Base-by-base conservation (phyloP, 768 basidiomycete genomes). In the Rubroboletus satanas region DNA sequence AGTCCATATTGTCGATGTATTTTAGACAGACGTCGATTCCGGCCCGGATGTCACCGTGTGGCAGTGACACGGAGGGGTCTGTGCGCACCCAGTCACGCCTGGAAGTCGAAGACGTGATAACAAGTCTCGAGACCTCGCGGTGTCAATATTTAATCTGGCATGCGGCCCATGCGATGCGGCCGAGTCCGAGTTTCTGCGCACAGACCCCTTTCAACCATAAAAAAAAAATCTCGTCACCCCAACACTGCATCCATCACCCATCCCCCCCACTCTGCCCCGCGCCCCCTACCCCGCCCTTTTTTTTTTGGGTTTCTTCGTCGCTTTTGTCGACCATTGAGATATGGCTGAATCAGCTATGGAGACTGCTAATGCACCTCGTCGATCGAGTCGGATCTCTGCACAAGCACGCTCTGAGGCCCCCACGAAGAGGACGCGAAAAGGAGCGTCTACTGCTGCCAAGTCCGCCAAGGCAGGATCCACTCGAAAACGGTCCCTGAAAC, bases 351-450 rank as follows among this genome's bases (percentile, higher is more conserved):
- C 15, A 7, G 36, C 35, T 1, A 15, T 26, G 6, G 64, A 65
- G 4, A n/a, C 18, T 15, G 74, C 78, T 32, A 18, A 45, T 4
- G n/a, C 58, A 14, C 78, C 80, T 9, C 74, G 84, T 56, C 75
- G 85, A 52, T 87, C 85, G 5, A 75, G 77, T 15, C 72, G 85
- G 49, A 78, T 85, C 52, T 79, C 82, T 4, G 67, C 78, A 7
- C 76, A 78, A 55, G 77, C 78, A 35, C 75, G 73, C 52, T 66
- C 70, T n/a, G 69, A 74, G 17, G 62, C 49, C 17, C 52, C 59
- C n/a, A 0, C 39, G 23, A 62, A 47, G 45, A 54, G 49, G 47
- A 2, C 38, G 2, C 66, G 63, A 35, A 68, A 63, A 12, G 60
- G 44, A 11, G 10, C 55, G 6, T 46, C 66, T 23, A 41, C 63